A percentile compares a stretch with the other conserved stretches of the same genome.
These are phyloP conservation scores for Fistulifera solaris DNA, from an alignment of 108 stramenopile genomes.

Conservation along the genomic window DNA sequence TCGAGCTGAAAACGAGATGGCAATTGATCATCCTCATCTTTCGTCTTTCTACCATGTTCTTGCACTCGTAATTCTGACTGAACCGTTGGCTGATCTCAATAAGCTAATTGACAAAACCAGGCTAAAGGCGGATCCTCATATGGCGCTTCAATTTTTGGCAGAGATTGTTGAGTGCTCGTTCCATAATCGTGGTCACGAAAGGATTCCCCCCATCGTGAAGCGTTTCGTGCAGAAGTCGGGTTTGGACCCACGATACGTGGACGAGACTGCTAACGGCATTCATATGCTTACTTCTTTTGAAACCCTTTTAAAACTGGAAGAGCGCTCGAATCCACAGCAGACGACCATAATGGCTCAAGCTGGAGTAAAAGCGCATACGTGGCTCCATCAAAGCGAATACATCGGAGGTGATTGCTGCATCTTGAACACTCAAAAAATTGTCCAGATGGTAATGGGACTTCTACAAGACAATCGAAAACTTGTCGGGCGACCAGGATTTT, in stretches of 20 bases:
- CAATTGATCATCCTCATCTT: constrained; percentile 3
- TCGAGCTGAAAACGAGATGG: not conserved
- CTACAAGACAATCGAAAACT: constrained; percentile 6
- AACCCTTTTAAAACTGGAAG: too few species aligned
- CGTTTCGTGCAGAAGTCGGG: not conserved
- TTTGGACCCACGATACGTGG: not conserved
- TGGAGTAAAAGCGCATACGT: constrained; percentile 1
- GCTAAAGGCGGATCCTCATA: constrained; percentile 2
- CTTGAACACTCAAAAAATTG: constrained; percentile 11
- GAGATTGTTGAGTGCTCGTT: constrained; percentile 6
- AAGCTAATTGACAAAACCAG: not conserved
- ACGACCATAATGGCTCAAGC: too few species aligned
- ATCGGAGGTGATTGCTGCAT: constrained; percentile 11
- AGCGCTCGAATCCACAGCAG: too few species aligned
- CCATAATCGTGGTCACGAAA: not conserved
- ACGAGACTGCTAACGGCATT: not conserved
- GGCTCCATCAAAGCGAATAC: not conserved
- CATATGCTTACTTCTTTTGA: too few species aligned
- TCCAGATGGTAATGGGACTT: constrained; percentile 3
- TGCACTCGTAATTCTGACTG: constrained; percentile 4
- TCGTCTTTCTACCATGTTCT: constrained; percentile 6
- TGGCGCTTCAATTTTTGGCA: constrained; percentile 5
- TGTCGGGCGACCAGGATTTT: constrained; percentile 1
- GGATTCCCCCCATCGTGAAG: not conserved
- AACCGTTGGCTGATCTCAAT: not conserved